Evolutionary conservation across 106 monocot species (phyloP), one percentile per base, ranked within the genome.

Genomic region (Iris macrosiphon): DNA sequence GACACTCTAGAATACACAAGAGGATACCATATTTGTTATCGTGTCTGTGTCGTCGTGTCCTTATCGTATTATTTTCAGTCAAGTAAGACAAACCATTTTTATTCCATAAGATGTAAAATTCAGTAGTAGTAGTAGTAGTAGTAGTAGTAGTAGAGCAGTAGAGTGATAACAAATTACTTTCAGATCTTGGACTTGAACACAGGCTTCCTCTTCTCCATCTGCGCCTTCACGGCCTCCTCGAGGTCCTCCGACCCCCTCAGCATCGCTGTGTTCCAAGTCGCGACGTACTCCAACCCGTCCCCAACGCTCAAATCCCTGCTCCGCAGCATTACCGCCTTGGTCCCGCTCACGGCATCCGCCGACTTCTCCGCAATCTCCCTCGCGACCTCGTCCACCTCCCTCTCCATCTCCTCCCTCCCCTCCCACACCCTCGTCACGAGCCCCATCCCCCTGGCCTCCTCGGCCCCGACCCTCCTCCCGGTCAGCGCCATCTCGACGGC

Each of bases 241-340:
- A 98, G 64, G 56, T 98, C 96, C 50, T 40, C 56, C 0, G 85
- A 86, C 57, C n/a, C n/a, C 51, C 65, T 65, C 2, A 98, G 64
- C 86, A 98, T 75, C 2, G 68, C 61, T 0, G 96, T 44, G 64
- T 98, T 98, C 96, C 96, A 98, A 10, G 90, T 90, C 9, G 96
- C 96, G 7, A 90, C 79, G 50, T 90, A 76, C 14, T 98, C 90
- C 39, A 98, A 41, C 2, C 86, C 90, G 42, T 80, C 68, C 30
- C 83, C 86, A 61, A 90, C 74, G 7, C 65, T 90, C 52, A 77
- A 42, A 53, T 86, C 90, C 28, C 86, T 73, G 59, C 83, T 75
- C 71, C 55, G 69, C 69, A 80, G 41, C 68, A 98, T 62, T 62
- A 83, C 83, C 31, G 74, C 79, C 80, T 98, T 98, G 25, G 96